Base-by-base conservation (phyloP, 208 protist species). In the Leptomonas seymouri region DNA sequence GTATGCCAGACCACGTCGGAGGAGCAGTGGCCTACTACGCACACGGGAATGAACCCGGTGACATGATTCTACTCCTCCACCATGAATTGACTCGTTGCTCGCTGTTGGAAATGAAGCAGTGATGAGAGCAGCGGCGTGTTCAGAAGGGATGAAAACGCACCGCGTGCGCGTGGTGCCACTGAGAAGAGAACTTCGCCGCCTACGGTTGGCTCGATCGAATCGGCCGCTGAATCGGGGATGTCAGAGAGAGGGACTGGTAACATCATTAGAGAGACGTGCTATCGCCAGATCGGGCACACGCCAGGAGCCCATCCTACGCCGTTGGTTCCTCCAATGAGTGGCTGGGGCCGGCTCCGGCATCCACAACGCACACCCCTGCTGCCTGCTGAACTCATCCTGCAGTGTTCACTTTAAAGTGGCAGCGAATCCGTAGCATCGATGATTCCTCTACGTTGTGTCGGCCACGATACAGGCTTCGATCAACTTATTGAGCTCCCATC, bases 281-380 rank as follows among this genome's bases (percentile, higher is more conserved):
- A 11, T 42, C 41, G 16, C 58, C 62, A n/a, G 50, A 30, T 11
- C 3, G 8, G 3, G 62, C 58, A 48, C 62, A 50, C 31, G 48
- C 62, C 31, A 67, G 36, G 1, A 67, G 62, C 50, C 21, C 62
- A 48, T 67, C 62, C 15, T 58, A 48, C 23, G 62, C 62, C 15
- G 62, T 67, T 3, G 48, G 34, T n/a, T 30, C 27, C n/a, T 41
- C 58, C 1, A 28, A 4, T 27, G 41, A 15, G 18, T 18, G 11
- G 1, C 42, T 27, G n/a, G 48, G 23, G 48, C 23, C 21, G 11
- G 48, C 48, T 7, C 2, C 8, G n/a, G 21, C 48, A 30, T 30
- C 48, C 21, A 30, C n/a, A 4, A 2, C 21, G 48, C n/a, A n/a
- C n/a, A 21, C 5, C 23, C 15, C 8, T 2, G 48, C 9, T 30